A percentile compares a stretch with the other conserved stretches of the same genome.
Evolutionary conservation across 148 eudicot species (phyloP).

Genomic region (Fagopyrum homotropicum): DNA sequence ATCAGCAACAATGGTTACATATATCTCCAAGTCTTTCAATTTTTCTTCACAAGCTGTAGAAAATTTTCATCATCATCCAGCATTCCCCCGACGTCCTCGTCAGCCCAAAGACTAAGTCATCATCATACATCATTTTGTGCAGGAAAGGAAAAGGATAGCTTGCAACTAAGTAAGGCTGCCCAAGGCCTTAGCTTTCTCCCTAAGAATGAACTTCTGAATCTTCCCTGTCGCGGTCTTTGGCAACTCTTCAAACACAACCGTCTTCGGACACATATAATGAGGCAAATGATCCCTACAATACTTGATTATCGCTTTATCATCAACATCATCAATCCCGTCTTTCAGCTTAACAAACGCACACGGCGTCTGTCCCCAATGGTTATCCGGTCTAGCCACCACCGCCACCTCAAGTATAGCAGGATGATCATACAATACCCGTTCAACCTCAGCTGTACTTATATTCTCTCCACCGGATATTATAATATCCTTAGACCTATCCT

Average conservation of each 20-base stretch:
- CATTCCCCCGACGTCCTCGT: too few species aligned
- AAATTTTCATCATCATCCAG: not conserved
- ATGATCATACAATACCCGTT: constrained; percentile 46
- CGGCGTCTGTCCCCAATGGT: constrained; percentile 67
- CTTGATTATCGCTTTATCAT: constrained; percentile 32
- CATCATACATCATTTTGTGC: not conserved
- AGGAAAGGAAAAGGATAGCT: not conserved
- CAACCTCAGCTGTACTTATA: constrained; percentile 60
- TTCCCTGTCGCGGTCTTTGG: constrained; percentile 65
- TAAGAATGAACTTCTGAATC: constrained; percentile 55
- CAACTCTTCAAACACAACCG: constrained; percentile 43
- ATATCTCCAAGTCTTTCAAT: not conserved
- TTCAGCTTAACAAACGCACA: constrained; percentile 64
- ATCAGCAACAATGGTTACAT: not conserved
- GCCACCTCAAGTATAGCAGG: constrained; percentile 60
- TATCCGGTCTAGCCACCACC: constrained; percentile 59
- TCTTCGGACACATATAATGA: constrained; percentile 42
- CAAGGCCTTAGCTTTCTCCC: constrained; percentile 39
- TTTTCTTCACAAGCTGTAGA: not conserved
- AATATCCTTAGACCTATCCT: constrained; percentile 53
- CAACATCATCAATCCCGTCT: constrained; percentile 26
- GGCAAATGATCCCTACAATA: constrained; percentile 38
- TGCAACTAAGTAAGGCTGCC: constrained; percentile 21
- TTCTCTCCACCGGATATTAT: constrained; percentile 70
- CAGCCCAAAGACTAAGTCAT: too few species aligned